Conservation (phyloP, 1,139 yeast species). For the Yamadazyma triangularis region DNA sequence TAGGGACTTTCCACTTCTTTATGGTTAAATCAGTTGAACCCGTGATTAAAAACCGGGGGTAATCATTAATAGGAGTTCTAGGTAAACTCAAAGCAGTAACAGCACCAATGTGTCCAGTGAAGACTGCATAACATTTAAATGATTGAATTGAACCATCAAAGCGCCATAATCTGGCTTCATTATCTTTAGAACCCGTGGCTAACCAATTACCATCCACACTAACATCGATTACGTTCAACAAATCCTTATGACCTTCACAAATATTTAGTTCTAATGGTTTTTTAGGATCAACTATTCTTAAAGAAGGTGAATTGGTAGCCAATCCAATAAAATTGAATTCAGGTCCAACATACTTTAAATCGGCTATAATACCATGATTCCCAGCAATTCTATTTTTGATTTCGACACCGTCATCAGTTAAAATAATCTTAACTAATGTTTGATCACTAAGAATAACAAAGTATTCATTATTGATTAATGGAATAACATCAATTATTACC, state of each 20-base stretch:
- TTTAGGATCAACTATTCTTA: conserved; percentile 61
- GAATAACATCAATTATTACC: conserved; percentile 55
- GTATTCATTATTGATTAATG: conserved; percentile 18
- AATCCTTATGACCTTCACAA: conserved; percentile 79
- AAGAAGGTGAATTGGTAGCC: conserved; percentile 93
- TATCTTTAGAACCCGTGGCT: conserved; percentile 91
- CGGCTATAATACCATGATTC: conserved; percentile 94
- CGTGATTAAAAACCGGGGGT: conserved; percentile 73
- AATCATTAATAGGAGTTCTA: conserved; percentile 42
- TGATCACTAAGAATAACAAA: conserved; percentile 74
- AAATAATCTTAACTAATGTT: conserved; percentile 52
- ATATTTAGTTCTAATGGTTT: conserved; percentile 59
- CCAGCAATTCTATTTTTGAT: conserved; percentile 67
- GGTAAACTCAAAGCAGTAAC: conserved; percentile 82
- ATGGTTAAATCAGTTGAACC: conserved; percentile 89
- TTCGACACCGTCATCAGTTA: neutral
- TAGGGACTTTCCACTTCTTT: conserved; percentile 81
- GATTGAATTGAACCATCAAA: conserved; percentile 36
- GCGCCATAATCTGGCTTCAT: conserved; percentile 79
- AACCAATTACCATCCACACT: conserved; percentile 82
- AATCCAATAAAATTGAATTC: conserved; percentile 55
- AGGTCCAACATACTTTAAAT: conserved; percentile 73
- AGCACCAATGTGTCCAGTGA: conserved; percentile 83
- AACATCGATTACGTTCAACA: conserved; percentile 75
- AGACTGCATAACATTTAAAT: conserved; percentile 56